Conservation (phyloP, 192 early-diverging fungal species). For the Coemansia javaensis region DNA sequence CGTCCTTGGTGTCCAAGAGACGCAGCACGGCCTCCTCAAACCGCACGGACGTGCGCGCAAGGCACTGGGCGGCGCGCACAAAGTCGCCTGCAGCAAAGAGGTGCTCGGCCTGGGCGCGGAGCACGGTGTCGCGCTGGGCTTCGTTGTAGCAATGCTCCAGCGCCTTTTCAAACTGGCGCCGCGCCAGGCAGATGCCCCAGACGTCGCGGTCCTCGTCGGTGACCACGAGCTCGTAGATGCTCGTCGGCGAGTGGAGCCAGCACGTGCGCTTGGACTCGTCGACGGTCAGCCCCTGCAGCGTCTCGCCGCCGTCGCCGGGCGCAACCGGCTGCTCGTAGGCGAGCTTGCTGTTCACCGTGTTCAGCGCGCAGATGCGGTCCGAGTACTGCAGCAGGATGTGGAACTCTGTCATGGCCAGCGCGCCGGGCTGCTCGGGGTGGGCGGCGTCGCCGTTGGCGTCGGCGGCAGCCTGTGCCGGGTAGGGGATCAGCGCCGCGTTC, state of each 20-base stretch:
- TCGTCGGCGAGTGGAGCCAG: constrained; percentile 84
- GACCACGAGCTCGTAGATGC: constrained; percentile 87
- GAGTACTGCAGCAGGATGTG: constrained; percentile 84
- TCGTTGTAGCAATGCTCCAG: constrained; percentile 68
- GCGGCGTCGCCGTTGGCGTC: constrained; percentile 11
- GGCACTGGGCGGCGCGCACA: constrained; percentile 76
- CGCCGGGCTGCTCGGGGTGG: constrained; percentile 58
- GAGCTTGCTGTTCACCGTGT: constrained; percentile 73
- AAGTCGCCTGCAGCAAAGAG: constrained; percentile 72
- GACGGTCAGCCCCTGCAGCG: constrained; percentile 61
- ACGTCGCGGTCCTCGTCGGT: constrained; percentile 91
- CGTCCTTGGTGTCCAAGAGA: constrained; percentile 65
- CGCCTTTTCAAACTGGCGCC: constrained; percentile 78
- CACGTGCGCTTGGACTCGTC: constrained; percentile 80
- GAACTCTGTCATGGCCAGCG: constrained; percentile 81
- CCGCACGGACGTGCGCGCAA: constrained; percentile 67
- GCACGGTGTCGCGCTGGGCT: constrained; percentile 70
- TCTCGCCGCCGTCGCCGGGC: constrained; percentile 49
- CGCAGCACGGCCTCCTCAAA: constrained; percentile 92
- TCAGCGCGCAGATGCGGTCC: constrained; percentile 70
- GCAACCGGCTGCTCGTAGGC: constrained; percentile 76
- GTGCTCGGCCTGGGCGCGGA: constrained; percentile 82
- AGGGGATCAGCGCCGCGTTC: constrained; percentile 79
- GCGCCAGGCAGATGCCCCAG: constrained; percentile 84
- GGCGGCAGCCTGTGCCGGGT: constrained; percentile 45